Percentiles rank a stretch among this genome's conserved stretches.
These are phyloP conservation scores for Penicillium rolfsii DNA, from an alignment of 2,329 filamentous ascomycete species.

Conservation along the genomic window DNA sequence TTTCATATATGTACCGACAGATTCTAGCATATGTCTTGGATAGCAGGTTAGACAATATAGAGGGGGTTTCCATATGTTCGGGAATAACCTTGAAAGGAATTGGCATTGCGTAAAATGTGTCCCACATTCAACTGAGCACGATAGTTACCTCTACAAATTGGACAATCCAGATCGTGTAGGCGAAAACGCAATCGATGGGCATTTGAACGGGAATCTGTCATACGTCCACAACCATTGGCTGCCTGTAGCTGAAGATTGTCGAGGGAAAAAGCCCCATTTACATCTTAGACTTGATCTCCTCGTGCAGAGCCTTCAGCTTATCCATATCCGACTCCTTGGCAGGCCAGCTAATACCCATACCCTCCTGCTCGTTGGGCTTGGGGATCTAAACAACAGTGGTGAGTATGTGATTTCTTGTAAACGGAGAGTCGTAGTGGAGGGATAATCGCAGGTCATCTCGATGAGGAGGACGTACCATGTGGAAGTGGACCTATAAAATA, in stretches of 20 bases:
- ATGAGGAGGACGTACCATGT: constrained; percentile 66
- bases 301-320: constrained; percentile 74
- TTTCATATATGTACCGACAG: constrained; percentile 13
- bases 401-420: constrained; percentile 5
- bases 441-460: not conserved
- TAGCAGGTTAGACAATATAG: constrained; percentile 15
- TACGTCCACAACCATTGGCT: not conserved
- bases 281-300: constrained; percentile 90
- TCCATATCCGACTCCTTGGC: constrained; percentile 76
- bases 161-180: not conserved
- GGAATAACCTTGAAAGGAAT: not conserved
- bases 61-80: not conserved
- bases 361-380: constrained; percentile 83
- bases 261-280: constrained; percentile 46
- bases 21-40: constrained; percentile 3
- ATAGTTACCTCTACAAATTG: not conserved
- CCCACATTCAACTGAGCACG: not conserved
- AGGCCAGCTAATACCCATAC: constrained; percentile 80
- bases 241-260: too few species aligned
- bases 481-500: constrained; percentile 75
- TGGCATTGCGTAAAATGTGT: not conserved
- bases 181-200: not conserved
- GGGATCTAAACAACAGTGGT: constrained; percentile 67
- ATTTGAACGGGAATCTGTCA: not conserved
- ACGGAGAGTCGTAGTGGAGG: not conserved